A percentile compares a stretch with the other conserved stretches of the same genome.
Conservation (phyloP, 2,329 filamentous ascomycete species). For the Diaporthe citri region DNA sequence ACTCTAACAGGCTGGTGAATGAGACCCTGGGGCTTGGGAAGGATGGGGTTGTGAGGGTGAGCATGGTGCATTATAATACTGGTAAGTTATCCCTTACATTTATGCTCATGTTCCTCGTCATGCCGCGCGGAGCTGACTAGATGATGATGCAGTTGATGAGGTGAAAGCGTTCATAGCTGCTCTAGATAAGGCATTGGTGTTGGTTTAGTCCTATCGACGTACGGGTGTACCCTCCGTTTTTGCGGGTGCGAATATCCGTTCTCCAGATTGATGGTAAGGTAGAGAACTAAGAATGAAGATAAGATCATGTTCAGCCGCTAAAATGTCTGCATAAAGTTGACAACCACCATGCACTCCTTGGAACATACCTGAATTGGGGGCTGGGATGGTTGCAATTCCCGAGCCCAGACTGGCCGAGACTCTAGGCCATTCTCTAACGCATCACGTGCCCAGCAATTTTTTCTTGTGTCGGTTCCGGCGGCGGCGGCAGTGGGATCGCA, state of each 20-base stretch:
- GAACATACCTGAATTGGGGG: conserved; percentile 20
- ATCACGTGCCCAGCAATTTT: conserved; percentile 39
- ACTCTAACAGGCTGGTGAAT: conserved; percentile 68
- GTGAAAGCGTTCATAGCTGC: conserved; percentile 64
- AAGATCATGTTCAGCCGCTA: background rate
- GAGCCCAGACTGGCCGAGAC: background rate
- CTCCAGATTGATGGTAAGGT: background rate
- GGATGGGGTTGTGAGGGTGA: conserved; percentile 74
- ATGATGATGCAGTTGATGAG: conserved; percentile 63
- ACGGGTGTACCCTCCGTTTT: no score
- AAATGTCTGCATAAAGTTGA: background rate
- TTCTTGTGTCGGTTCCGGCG: background rate
- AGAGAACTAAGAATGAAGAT: background rate
- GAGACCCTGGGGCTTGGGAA: conserved; percentile 67
- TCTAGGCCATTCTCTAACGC: background rate
- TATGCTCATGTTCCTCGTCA: background rate
- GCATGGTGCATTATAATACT: conserved; percentile 77
- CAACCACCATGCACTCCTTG: conserved; percentile 15
- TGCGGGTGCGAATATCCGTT: no score
- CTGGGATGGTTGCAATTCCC: background rate
- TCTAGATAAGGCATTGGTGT: conserved; percentile 65
- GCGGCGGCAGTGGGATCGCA: background rate
- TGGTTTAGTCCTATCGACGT: no score
- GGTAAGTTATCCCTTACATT: conserved; percentile 53
- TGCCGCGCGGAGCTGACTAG: conserved; percentile 37